Evolutionary conservation across 1,284 basidiomycete species (phyloP), one percentile per base, ranked within the genome.

Genomic region (Rhodotorula sp.): DNA sequence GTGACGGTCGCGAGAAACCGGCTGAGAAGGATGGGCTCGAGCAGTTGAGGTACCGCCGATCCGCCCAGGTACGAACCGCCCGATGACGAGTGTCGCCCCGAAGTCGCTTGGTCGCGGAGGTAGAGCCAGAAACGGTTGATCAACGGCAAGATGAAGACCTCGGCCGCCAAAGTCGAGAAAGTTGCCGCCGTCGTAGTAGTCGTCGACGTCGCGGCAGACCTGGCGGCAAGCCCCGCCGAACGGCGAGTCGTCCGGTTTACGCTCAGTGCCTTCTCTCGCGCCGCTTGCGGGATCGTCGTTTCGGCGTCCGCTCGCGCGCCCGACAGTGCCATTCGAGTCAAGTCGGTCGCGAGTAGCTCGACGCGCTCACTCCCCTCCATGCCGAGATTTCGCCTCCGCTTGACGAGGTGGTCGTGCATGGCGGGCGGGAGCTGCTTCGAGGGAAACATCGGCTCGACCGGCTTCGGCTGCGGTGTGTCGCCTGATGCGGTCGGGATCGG

Each of bases 51-150:
- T 0, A 89, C 89, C 8, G 44, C 20, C 3, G 64, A 12, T 1
- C 68, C 68, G n/a, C 71, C 71, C 4, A 55, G 44, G 65, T 74
- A 74, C 2, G 70, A 46, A 1, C 92, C 93, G 0, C 89, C 87
- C 3, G 63, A 56, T 6, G 75, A 88, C 37, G 59, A 79, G 81
- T 80, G 82, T 64, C 84, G 83, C 0, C 86, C 81, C 3, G 87
- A 89, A 58, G 85, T 84, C 73, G 89, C 86, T 76, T 91, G 88
- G 76, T 94, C 91, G 22, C 90, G 86, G 56, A 94, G 85, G 80
- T 93, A 91, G n/a, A 86, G 79, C 91, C 93, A 95, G 81, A 97
- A 95, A 14, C 89, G 87, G 76, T 93, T 91, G 79, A 97, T 85
- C 45, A 97, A 83, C 0, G 95, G 95, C 66, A 89, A 86, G 64